These are phyloP conservation scores for Yamadazyma pseudoaaseri DNA, from an alignment of 1,139 yeast species.

Conservation along the genomic window DNA sequence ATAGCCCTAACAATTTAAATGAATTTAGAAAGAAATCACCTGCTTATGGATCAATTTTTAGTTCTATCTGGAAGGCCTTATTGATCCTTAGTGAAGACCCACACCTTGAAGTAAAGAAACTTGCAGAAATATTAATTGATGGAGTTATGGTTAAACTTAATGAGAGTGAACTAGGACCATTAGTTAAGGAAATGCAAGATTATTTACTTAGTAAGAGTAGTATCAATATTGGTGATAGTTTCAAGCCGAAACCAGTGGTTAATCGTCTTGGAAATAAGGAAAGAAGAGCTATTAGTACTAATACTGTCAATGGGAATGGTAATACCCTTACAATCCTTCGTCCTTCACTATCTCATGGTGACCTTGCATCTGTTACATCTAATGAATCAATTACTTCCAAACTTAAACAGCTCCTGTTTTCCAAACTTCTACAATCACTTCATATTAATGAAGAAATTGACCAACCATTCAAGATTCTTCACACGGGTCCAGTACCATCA, in stretches of 20 bases:
- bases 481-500: conserved; percentile 42
- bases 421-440: conserved; percentile 43
- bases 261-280: conserved; percentile 22
- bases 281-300: not conserved
- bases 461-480: conserved; percentile 36
- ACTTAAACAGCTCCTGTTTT: conserved; percentile 39
- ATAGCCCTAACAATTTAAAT: conserved; percentile 56
- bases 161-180: conserved; percentile 63
- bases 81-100: conserved; percentile 87
- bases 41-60: conserved; percentile 83
- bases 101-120: conserved; percentile 71
- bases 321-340: not conserved
- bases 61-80: conserved; percentile 85
- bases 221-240: conserved; percentile 40
- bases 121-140: conserved; percentile 77
- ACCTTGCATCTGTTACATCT: conserved; percentile 20
- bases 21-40: conserved; percentile 64
- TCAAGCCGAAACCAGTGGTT: conserved; percentile 36
- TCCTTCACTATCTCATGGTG: conserved; percentile 1
- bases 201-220: conserved; percentile 55
- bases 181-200: conserved; percentile 65
- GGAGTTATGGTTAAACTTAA: conserved; percentile 64
- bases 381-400: conserved; percentile 37
- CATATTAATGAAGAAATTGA: conserved; percentile 43
- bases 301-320: not conserved